These are phyloP conservation scores for Agaricus bisporus DNA, from an alignment of 768 basidiomycete genomes.

Conservation along the genomic window DNA sequence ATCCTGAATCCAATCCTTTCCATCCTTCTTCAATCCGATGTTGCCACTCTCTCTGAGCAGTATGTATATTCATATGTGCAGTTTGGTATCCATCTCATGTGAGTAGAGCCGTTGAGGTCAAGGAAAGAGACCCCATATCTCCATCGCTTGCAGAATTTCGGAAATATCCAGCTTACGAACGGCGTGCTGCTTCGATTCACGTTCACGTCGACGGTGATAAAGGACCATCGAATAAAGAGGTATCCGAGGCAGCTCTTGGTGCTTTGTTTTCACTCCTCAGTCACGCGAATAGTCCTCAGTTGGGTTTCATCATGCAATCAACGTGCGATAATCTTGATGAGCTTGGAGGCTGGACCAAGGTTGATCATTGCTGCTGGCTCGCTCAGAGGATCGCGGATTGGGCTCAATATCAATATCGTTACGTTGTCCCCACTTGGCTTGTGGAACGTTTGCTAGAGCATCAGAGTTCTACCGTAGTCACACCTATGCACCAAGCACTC, in stretches of 20 bases:
- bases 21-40: slow-evolving; percentile 58
- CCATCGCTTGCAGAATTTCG: slow-evolving; percentile 83
- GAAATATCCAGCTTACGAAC: slow-evolving; percentile 68
- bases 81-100: slow-evolving; percentile 5
- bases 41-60: slow-evolving; percentile 62
- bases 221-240: slow-evolving; percentile 70
- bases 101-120: slow-evolving; percentile 52
- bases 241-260: slow-evolving; percentile 67
- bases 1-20: slow-evolving; percentile 69
- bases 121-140: slow-evolving; percentile 59
- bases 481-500: slow-evolving; percentile 52
- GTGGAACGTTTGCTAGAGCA: slow-evolving; percentile 69
- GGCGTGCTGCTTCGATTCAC: slow-evolving; percentile 87
- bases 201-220: slow-evolving; percentile 84
- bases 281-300: slow-evolving; percentile 73
- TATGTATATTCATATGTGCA: slow-evolving; percentile 29
- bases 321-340: slow-evolving; percentile 64
- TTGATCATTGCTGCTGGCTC: slow-evolving; percentile 78
- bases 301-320: slow-evolving; percentile 66
- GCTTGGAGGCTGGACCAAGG: slow-evolving; percentile 55
- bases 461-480: slow-evolving; percentile 44
- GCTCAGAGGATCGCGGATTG: slow-evolving; percentile 74
- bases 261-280: slow-evolving; percentile 66
- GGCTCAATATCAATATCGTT: slow-evolving; percentile 92
- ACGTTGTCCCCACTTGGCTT: slow-evolving; percentile 78